Conservation (phyloP, 805 yeast species). For the Starmerella sirachaensis region DNA sequence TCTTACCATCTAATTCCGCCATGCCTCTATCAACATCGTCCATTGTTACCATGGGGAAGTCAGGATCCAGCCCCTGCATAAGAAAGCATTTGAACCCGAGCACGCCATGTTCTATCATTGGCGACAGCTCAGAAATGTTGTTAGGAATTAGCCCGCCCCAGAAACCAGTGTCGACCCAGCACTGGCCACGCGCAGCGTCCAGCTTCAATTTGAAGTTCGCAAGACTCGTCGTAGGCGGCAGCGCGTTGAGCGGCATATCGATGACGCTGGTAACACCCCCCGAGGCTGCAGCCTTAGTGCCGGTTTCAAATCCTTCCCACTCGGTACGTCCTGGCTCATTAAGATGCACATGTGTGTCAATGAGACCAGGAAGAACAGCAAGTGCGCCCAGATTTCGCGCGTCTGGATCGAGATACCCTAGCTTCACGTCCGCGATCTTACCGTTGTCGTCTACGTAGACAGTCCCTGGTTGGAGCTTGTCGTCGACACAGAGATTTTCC, state of each 20-base stretch:
- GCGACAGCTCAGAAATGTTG: slow-evolving; percentile 55
- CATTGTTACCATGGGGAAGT: slow-evolving; percentile 72
- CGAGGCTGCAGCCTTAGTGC: slow-evolving; percentile 85
- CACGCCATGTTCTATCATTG: slow-evolving; percentile 74
- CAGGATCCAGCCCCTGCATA: slow-evolving; percentile 93
- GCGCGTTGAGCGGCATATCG: slow-evolving; percentile 93
- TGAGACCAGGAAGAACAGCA: slow-evolving; percentile 75
- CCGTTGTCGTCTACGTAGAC: slow-evolving; percentile 34
- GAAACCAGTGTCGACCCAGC: slow-evolving; percentile 89
- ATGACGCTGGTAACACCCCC: slow-evolving; percentile 95
- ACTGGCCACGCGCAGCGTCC: slow-evolving; percentile 64
- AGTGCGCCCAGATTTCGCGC: slow-evolving; percentile 46
- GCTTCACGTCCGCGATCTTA: slow-evolving; percentile 42
- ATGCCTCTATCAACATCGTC: slow-evolving; percentile 57
- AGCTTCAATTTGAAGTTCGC: slow-evolving; percentile 63
- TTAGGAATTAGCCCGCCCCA: slow-evolving; percentile 93
- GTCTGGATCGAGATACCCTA: slow-evolving; percentile 24
- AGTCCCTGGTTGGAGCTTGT: slow-evolving; percentile 23
- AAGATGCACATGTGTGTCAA: slow-evolving; percentile 86
- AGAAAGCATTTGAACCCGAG: slow-evolving; percentile 88
- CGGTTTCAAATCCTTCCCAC: slow-evolving; percentile 98
- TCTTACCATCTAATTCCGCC: slow-evolving; percentile 44
- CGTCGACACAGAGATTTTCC: slow-evolving; percentile 21
- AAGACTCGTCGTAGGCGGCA: slow-evolving; percentile 87
- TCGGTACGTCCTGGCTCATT: slow-evolving; percentile 98